Evolutionary conservation across 2,329 filamentous ascomycete genomes (phyloP), one percentile per base, ranked within the genome.

Genomic region (Sordariomycetes sp.): DNA sequence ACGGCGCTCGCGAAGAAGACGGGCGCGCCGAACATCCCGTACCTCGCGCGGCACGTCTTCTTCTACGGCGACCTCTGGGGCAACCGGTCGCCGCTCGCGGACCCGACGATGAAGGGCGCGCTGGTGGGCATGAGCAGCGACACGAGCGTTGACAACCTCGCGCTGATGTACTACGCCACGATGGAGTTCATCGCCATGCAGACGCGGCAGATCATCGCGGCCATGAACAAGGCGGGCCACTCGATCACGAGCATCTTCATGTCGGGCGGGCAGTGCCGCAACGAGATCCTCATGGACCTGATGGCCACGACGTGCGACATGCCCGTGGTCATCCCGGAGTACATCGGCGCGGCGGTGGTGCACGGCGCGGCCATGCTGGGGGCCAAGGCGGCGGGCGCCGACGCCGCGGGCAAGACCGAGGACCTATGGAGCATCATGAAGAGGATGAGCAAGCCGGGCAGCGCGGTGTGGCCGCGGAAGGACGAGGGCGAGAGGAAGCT

Each of bases 161-260:
- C 93, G 1, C 76, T 97, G 24, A 87, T 92, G 75, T 99, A 99
- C 76, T 97, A 97, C 68, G 90, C 85, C 25, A 95, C 93, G 3
- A 90, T 99, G 83, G 94, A 99, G 75, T 97, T 97, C 73, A 97
- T 99, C 66, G 92, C 94, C 34, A 82, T 97, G 71, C 94, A 99
- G 73, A 99, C 94, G 0, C 86, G 89, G 60, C 94, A 99, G 72
- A 99, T 99, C 66, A 82, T 99, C 62, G 88, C 95, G 67, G 82
- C 88, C 40, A 97, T 99, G 92, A 99, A 97, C 78, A 77, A 81
- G 53, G 79, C 90, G 1, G 94, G 94, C 11, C 94, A 99, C 74
- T 78, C 82, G 64, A 92, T 99, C 71, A 85, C 81, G 55, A 93
- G 88, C 62, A 96, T 99, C 73, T 99, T 97, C 82, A 97, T 99